phyloP scores from a whole-genome alignment of 345 rosid species.

The Aurinia saxatilis region DNA sequence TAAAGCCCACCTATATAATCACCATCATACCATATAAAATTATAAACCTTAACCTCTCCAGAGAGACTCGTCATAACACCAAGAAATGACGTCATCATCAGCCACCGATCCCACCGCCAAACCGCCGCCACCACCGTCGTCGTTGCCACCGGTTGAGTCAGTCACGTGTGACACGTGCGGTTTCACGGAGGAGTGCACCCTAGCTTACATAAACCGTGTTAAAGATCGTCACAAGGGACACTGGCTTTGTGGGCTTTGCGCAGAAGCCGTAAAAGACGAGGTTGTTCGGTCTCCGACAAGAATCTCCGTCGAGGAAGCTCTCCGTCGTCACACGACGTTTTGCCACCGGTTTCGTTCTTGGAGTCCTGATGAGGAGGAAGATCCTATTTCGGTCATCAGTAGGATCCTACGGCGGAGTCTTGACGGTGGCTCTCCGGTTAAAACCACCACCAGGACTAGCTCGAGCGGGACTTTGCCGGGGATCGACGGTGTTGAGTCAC shows the following conservation, averaged over 20 bases:
- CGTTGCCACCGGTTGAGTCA: conserved; percentile 25
- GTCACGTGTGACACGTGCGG: conserved; percentile 72
- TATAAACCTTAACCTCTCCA: conserved; percentile 20
- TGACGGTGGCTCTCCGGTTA: conserved; percentile 35
- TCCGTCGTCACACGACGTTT: conserved; percentile 51
- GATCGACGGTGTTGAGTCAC: conserved; percentile 27
- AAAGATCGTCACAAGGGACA: conserved; percentile 47
- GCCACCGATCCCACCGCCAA: conserved; percentile 12
- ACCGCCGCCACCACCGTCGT: not conserved
- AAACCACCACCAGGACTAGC: conserved; percentile 23
- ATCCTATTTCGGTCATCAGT: conserved; percentile 60
- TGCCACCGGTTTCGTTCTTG: conserved; percentile 39
- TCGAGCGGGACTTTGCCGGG: conserved; percentile 38
- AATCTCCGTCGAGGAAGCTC: conserved; percentile 48
- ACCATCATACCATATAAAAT: too few relatives aligned
- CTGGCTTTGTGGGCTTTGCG: conserved; percentile 76
- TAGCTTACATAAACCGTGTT: conserved; percentile 45
- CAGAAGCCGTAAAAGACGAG: conserved; percentile 69
- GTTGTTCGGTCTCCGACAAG: conserved; percentile 28
- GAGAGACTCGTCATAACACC: conserved; percentile 1
- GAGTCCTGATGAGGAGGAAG: conserved; percentile 36
- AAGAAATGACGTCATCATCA: conserved; percentile 9
- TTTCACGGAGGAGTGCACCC: conserved; percentile 62
- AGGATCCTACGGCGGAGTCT: conserved; percentile 52
- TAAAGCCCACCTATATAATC: conserved; percentile 16